phyloP scores from a whole-genome alignment of 2,329 filamentous ascomycete species.

The Fusarium hainanense region DNA sequence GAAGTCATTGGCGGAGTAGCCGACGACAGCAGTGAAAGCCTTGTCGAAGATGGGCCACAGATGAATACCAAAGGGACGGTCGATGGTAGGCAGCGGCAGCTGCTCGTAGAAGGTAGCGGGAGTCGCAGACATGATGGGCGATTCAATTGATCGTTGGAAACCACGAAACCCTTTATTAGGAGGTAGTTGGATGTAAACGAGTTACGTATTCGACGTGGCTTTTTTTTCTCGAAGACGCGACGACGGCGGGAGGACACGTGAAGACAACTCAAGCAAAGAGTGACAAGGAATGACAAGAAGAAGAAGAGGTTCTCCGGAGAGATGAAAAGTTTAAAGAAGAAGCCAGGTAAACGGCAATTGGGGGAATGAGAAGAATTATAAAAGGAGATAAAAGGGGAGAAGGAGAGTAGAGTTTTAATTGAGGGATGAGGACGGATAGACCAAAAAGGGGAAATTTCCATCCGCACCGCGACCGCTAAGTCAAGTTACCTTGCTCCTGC shows the following conservation, averaged over 20 bases:
- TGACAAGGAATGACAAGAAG: slow-evolving; percentile 54
- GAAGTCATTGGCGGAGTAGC: slow-evolving; percentile 89
- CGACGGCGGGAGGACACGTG: slow-evolving; percentile 45
- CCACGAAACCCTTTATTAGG: slow-evolving; percentile 27
- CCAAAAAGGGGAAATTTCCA: slow-evolving; percentile 55
- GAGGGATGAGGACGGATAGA: slow-evolving; percentile 36
- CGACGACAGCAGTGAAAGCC: slow-evolving; percentile 78
- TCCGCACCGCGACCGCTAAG: slow-evolving; percentile 25
- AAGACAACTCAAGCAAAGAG: slow-evolving; percentile 35
- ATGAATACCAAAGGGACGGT: slow-evolving; percentile 89
- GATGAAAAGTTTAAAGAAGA: slow-evolving; percentile 34
- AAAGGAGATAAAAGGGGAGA: slow-evolving; percentile 44
- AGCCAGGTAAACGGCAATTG: slow-evolving; percentile 38
- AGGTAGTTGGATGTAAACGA: slow-evolving; percentile 17
- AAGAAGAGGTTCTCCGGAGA: slow-evolving; percentile 47
- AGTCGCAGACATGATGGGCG: slow-evolving; percentile 51
- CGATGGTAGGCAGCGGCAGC: slow-evolving; percentile 80
- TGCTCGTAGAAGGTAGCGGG: slow-evolving; percentile 63
- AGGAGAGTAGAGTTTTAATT: slow-evolving; percentile 42
- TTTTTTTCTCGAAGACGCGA: slow-evolving; percentile 38
- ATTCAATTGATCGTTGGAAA: slow-evolving; percentile 16
- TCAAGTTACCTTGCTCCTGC: not conserved
- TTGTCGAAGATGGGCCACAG: slow-evolving; percentile 97
- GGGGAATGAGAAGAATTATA: slow-evolving; percentile 40
- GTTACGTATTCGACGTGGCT: slow-evolving; percentile 39